Evolutionary conservation across 495 filamentous ascomycete species (phyloP), one percentile per base, ranked within the genome.

Genomic region (Penicillium salamii): DNA sequence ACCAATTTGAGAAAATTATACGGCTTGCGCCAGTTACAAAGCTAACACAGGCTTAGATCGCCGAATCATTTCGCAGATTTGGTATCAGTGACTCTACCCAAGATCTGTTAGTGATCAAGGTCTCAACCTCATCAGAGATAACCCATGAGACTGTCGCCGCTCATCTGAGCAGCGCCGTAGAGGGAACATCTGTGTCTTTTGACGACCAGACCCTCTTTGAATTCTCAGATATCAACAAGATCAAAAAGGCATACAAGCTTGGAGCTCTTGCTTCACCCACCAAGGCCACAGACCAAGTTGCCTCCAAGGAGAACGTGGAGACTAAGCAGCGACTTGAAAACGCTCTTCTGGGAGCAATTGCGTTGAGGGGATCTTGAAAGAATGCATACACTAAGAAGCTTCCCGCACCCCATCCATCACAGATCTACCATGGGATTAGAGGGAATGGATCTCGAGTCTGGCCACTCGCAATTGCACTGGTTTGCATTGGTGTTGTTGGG

Each of bases 21-120:
- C n/a, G 3, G 35, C 36, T 26, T 33, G 33, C 11, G 43, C 20
- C 20, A 15, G 34, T 15, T 19, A 32, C 31, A 13, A 34, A 41
- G 48, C 67, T 70, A 52, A 75, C 54, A 26, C 20, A 19, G 35
- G 7, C 17, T 31, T 59, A 96, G 91, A 97, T 98, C 57, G 79
- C 90, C 34, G 90, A 96, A 55, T 84, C 90, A 5, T 96, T 96
- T 70, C 84, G 89, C 20, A 84, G 84, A 46, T 95, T 93, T 60
- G 93, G 93, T 35, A 85, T 97, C 48, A 63, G 76, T 2, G 79
- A 88, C 23, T 72, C 71, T 13, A 96, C 87, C 6, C 82, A 78
- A 23, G 65, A 80, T 53, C 66, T 98, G 13, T 69, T 96, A 41
- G 80, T 87, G 34, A 76, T 96, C 51, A 97, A 96, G 68, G 74